A percentile compares a stretch with the other conserved stretches of the same genome.
phyloP scores from a whole-genome alignment of 1,139 yeast genomes.

The Candida sp. region DNA sequence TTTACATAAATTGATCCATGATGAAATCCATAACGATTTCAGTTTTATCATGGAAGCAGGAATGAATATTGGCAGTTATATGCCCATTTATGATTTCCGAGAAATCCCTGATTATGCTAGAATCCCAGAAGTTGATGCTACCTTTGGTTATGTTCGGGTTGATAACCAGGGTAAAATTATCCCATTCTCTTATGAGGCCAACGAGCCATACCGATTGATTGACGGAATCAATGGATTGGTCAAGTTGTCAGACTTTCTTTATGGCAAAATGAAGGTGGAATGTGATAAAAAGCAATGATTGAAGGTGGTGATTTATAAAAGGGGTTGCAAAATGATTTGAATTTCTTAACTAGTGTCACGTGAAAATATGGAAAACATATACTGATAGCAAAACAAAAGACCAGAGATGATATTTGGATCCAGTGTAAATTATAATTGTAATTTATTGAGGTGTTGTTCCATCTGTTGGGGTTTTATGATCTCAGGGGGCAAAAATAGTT shows the following conservation, averaged over 20 bases:
- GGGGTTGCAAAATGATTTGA: no score
- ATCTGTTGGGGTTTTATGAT: no score
- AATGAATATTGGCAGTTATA: constrained; percentile 53
- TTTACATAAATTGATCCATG: constrained; percentile 24
- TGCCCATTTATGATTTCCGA: constrained; percentile 75
- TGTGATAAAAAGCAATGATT: constrained; percentile 6
- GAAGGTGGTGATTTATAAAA: neutral
- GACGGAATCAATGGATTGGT: constrained; percentile 54
- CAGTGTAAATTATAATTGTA: no score
- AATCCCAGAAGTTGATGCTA: constrained; percentile 69
- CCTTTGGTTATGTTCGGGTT: constrained; percentile 68
- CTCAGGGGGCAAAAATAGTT: no score
- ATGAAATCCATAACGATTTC: constrained; percentile 44
- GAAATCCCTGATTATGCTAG: constrained; percentile 66
- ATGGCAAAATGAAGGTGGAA: constrained; percentile 35
- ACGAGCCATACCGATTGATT: constrained; percentile 57
- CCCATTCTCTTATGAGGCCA: constrained; percentile 54
- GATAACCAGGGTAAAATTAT: constrained; percentile 53
- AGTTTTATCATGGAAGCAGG: constrained; percentile 62
- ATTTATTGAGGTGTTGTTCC: no score
- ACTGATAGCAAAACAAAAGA: no score
- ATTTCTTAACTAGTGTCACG: no score
- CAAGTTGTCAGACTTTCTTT: constrained; percentile 53
- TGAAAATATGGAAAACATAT: no score
- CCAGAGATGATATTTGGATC: no score